Evolutionary conservation across 2,329 filamentous ascomycete species (phyloP), one percentile per base, ranked within the genome.

Genomic region (Pseudocercospora ulei): DNA sequence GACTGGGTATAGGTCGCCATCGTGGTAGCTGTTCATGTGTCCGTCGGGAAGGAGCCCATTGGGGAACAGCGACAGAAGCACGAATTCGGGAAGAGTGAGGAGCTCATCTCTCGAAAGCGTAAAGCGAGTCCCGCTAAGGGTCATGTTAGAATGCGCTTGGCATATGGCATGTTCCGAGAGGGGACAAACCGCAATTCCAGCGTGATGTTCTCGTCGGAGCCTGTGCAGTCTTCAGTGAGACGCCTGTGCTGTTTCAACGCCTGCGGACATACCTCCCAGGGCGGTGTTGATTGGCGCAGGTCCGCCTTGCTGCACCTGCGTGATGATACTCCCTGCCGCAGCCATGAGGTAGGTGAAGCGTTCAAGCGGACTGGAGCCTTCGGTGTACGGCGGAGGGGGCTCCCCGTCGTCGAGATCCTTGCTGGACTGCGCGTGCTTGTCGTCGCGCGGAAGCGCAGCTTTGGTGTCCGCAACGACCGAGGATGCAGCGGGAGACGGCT

Each of bases 341-440:
- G 90, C 87, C 90, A 98, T 98, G 62, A 94, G 76, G 75, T 92
- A 98, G 55, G 82, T 80, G 60, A 98, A 98, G 41, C 85, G 84
- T 45, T 82, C 75, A 62, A 98, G 77, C 47, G 90, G 90, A 68
- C 85, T 95, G 46, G 78, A 81, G 56, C 88, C 87, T 75, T 96
- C 88, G 52, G 83, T 86, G 64, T 98, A 98, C 41, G 90, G 88
- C 42, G 90, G 90, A 45, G 90, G 90, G 43, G 88, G 88, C 68
- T 96, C 90, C 65, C 76, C 75, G 66, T 96, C 88, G 69, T 79
- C 75, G 43, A 72, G 58, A 42, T 68, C 75, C 62, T 90, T 90
- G 54, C 76, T 76, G 43, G 78, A 78, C 23, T 78, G 74, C 54
- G 80, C 73, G 56, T 75, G 75, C 65, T 94, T 93, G 51, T 73